phyloP scores from a whole-genome alignment of 2,329 filamentous ascomycete species.

The Fusarium setosum region DNA sequence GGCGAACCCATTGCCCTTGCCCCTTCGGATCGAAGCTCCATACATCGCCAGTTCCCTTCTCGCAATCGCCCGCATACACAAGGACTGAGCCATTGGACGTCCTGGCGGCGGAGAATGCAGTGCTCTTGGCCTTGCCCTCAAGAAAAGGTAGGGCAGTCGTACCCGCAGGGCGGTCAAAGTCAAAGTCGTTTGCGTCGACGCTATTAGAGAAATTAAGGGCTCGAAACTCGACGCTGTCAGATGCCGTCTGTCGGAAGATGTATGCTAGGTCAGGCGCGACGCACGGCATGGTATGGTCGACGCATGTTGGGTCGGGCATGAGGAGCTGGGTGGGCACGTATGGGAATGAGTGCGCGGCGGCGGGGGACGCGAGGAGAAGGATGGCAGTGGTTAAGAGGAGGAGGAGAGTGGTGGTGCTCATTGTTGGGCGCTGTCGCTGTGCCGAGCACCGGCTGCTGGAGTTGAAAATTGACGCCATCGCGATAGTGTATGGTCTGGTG shows the following conservation, averaged over 20 bases:
- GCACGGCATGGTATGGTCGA: conserved; percentile 53
- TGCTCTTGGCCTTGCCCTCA: conserved; percentile 54
- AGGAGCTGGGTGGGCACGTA: conserved; percentile 84
- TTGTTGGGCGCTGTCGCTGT: conserved; percentile 11
- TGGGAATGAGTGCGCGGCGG: conserved; percentile 66
- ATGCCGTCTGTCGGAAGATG: conserved; percentile 70
- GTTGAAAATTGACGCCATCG: conserved; percentile 14
- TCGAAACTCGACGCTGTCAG: conserved; percentile 63
- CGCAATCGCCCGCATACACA: conserved; percentile 81
- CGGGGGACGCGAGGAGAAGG: conserved; percentile 25
- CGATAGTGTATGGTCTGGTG: conserved; percentile 1
- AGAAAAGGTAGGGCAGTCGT: conserved; percentile 71
- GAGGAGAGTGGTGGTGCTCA: conserved; percentile 13
- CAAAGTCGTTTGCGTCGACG: conserved; percentile 58
- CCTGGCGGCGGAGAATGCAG: conserved; percentile 75
- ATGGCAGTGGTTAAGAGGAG: conserved; percentile 12
- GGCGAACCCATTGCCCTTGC: conserved; percentile 36
- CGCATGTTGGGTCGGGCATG: conserved; percentile 56
- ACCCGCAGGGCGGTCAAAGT: conserved; percentile 62
- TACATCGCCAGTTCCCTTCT: conserved; percentile 63
- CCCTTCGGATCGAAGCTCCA: conserved; percentile 69
- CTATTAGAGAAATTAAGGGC: conserved; percentile 73
- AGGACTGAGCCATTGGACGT: conserved; percentile 76
- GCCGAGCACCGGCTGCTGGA: conserved; percentile 8
- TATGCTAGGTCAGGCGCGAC: conserved; percentile 68